Evolutionary conservation across 768 basidiomycete genomes (phyloP), one percentile per base, ranked within the genome.

Genomic region (Mycena galericulata): DNA sequence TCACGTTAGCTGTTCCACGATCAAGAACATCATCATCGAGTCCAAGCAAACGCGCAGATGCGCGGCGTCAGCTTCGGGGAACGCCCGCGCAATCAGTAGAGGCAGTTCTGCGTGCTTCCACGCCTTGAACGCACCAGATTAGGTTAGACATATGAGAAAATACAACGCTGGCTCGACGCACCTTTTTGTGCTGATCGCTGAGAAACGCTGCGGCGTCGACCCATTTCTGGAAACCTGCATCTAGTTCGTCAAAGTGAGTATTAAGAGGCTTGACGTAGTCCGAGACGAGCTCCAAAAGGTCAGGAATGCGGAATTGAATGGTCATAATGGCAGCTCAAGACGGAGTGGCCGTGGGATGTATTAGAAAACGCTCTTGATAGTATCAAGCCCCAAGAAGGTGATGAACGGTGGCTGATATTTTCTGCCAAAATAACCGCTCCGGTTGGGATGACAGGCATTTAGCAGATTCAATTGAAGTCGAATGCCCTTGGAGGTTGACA

Each of bases 91-190:
- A 10, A 72, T 69, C 24, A 73, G 62, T n/a, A 75, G 47, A 34
- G 75, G 70, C 41, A 74, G 63, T 49, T 75, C 69, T n/a, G 72
- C 72, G 17, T 69, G 56, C 46, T 76, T 76, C 68, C 72, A 75
- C 7, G 59, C 72, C 75, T 75, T 40, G 40, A 41, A 41, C 26
- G 17, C 3, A 46, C 32, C 36, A 32, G 41, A 36, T 45, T 49
- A 18, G 53, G 24, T 38, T 6, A 64, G 43, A 53, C 49, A 22
- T 6, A 3, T n/a, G 14, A 12, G 34, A 22, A 38, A 40, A 36
- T 1, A 27, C 7, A 29, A 17, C 17, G 51, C 15, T 3, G 51
- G 15, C 2, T 22, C 14, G 9, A 17, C 58, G n/a, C 47, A 74
- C 75, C 65, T 67, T 64, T 46, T 72, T 71, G 18, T 74, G 70